Base-by-base conservation (phyloP, 371 early-diverging fungal genomes). In the Mucor mucedo region DNA sequence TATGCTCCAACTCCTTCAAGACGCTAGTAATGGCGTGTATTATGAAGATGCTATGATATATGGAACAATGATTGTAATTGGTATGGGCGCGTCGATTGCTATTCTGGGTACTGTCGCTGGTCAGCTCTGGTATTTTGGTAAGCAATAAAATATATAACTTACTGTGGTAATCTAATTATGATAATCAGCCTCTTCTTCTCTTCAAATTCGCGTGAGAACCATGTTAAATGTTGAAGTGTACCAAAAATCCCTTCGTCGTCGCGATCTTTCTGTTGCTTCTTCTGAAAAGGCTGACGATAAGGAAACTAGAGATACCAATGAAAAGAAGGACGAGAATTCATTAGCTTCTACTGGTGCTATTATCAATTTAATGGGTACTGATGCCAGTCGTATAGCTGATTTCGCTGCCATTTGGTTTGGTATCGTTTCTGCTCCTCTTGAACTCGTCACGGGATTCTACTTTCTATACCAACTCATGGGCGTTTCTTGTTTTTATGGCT, bases 361-460 rank as follows among this genome's bases (percentile, higher is more conserved):
- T 50, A 86, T 87, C 62, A 95, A 89, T 65, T 66, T 95, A 53
- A 86, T 93, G 66, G 86, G 93, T 8, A 87, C 93, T 0, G 95
- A 95, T 60, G 63, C 87, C 4, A 76, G 77, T 38, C 82, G 91
- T 39, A 72, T 94, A 6, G 72, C 82, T 30, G 76, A 83, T 13
- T 71, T 79, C 9, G 59, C 76, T 39, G 71, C 80, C 53, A 80
- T 82, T 59, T 66, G 87, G 69, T 73, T 83, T 60, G 62, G 74
- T 14, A 60, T 81, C 13, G 75, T 84, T 48, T 76, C 75, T 2
- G 76, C 82, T 1, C 89, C 90, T 33, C 75, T 84, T 27, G 85
- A 86, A 53, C 73, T 91, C 2, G 42, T 63, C 0, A 66, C 89
- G 10, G 92, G 90, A 27, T 77, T 88, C 8, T 83, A 77, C 60